A percentile compares a stretch with the other conserved stretches of the same genome.
These are phyloP conservation scores for Alloteropsis angusta DNA, from an alignment of 202 grass and related monocot genomes.

Conservation along the genomic window DNA sequence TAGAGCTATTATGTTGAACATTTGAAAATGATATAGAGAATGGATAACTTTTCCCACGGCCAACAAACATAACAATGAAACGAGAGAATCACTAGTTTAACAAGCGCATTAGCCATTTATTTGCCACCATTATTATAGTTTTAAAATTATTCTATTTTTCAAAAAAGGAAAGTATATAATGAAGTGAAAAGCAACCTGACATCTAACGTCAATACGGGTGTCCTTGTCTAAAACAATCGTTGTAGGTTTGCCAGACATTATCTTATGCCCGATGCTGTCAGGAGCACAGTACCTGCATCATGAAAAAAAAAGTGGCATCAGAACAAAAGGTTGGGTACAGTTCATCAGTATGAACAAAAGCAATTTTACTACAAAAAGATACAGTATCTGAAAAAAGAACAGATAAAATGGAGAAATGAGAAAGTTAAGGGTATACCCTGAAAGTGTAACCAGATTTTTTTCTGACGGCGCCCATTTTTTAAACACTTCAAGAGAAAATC, in stretches of 20 bases:
- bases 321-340: not conserved
- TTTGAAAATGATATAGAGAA: not conserved
- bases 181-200: conserved; percentile 55
- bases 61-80: not conserved
- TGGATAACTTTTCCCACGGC: not conserved
- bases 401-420: not conserved
- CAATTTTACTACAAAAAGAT: not conserved
- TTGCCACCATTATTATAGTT: not conserved
- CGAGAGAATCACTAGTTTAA: not conserved
- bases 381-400: not conserved
- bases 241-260: conserved; percentile 95
- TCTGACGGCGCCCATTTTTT: conserved; percentile 95
- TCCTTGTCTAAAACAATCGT: conserved; percentile 71
- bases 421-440: conserved; percentile 51
- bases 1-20: too few species aligned
- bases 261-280: conserved; percentile 82
- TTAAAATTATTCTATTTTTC: not conserved
- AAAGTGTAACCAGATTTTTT: conserved; percentile 77
- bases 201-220: conserved; percentile 81
- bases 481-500: conserved; percentile 94
- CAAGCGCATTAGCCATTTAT: not conserved
- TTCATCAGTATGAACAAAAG: not conserved
- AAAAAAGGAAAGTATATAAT: not conserved
- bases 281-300: conserved; percentile 85
- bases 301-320: not conserved